Conservation (phyloP, 495 filamentous ascomycete species). For the Terfezia claveryi region DNA sequence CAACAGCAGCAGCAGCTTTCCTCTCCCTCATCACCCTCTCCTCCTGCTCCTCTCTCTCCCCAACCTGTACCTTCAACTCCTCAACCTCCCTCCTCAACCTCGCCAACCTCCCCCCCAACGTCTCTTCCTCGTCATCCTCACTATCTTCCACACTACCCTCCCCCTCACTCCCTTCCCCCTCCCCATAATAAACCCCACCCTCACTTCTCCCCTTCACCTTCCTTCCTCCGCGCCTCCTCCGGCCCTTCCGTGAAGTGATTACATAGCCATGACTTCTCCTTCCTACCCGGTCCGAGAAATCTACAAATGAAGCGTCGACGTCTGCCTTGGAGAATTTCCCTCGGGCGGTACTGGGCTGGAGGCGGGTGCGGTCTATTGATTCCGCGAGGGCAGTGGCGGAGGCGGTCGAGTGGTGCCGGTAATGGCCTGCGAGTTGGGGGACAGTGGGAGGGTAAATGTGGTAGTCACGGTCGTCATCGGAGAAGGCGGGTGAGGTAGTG, state of each 20-base stretch:
- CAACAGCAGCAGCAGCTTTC: constrained; percentile 21
- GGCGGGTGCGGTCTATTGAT: constrained; percentile 6
- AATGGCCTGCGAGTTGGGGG: neutral
- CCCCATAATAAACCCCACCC: neutral
- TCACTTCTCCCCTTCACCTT: constrained; percentile 88
- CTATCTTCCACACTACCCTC: constrained; percentile 25
- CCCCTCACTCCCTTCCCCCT: constrained; percentile 33
- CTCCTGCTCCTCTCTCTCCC: constrained; percentile 25
- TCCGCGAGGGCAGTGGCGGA: too few species aligned
- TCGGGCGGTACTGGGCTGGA: constrained; percentile 27
- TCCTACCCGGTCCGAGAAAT: constrained; percentile 65
- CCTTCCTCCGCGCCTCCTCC: constrained; percentile 51
- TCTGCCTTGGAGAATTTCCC: constrained; percentile 22
- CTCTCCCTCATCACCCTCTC: constrained; percentile 4
- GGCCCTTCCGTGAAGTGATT: constrained; percentile 88
- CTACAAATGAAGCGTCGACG: constrained; percentile 64
- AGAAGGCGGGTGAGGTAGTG: neutral
- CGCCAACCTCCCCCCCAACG: constrained; percentile 51
- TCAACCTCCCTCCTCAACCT: constrained; percentile 56
- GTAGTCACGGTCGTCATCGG: neutral
- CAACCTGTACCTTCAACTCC: constrained; percentile 49
- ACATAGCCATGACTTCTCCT: constrained; percentile 51
- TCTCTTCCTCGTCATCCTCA: constrained; percentile 29
- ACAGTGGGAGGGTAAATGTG: neutral
- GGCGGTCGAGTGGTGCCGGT: neutral